Evolutionary conservation across 805 yeast species (phyloP).

Genomic region (Wickerhamomyces hampshirensis): DNA sequence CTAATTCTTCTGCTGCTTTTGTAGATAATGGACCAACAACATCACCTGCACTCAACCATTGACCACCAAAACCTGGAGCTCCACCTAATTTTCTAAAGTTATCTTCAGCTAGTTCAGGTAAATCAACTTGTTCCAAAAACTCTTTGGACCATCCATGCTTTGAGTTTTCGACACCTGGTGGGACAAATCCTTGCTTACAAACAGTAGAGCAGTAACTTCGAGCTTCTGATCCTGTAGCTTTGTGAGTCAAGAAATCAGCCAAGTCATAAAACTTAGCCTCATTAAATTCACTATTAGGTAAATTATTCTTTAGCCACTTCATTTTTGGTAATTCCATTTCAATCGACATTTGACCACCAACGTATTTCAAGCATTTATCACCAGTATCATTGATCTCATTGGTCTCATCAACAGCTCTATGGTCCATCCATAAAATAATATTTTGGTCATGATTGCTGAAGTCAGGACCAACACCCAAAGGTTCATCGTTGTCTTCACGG

Average conservation of each 20-base stretch:
- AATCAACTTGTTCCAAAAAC: conserved; percentile 61
- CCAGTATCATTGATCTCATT: conserved; percentile 72
- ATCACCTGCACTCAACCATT: conserved; percentile 84
- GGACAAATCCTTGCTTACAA: conserved; percentile 94
- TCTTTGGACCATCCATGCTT: conserved; percentile 85
- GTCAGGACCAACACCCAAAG: conserved; percentile 91
- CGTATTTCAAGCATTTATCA: conserved; percentile 79
- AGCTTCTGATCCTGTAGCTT: conserved; percentile 83
- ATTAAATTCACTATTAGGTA: conserved; percentile 56
- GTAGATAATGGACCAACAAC: conserved; percentile 68
- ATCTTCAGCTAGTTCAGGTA: conserved; percentile 74
- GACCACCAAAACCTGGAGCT: conserved; percentile 64
- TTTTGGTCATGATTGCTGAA: conserved; percentile 69
- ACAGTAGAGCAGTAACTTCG: conserved; percentile 87
- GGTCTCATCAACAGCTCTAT: conserved; percentile 83
- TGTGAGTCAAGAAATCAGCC: conserved; percentile 87
- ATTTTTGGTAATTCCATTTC: conserved; percentile 98
- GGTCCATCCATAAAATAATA: conserved; percentile 97
- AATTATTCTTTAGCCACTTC: conserved; percentile 88
- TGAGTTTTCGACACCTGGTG: conserved; percentile 86
- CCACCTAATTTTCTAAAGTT: conserved; percentile 83
- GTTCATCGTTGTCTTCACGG: conserved; percentile 56
- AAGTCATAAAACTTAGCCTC: conserved; percentile 82
- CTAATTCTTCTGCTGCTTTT: conserved; percentile 74
- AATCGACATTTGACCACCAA: conserved; percentile 96